Conservation (phyloP, 75 land plant species). For the Chamaecyparis obtusa region DNA sequence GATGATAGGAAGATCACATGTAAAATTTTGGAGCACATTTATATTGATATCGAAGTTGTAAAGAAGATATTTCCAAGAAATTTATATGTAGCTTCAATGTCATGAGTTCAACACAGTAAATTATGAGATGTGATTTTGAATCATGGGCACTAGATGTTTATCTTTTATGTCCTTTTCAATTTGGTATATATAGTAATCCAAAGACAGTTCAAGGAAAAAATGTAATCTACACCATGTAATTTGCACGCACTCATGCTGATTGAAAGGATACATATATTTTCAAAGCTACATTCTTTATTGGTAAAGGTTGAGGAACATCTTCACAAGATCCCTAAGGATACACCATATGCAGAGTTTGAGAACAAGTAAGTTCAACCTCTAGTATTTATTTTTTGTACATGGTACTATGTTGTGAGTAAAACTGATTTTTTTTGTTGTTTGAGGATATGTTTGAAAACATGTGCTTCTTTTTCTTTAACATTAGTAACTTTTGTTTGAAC, state of each 20-base stretch:
- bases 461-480: not conserved
- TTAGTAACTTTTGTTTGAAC: not conserved
- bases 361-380: slow-evolving; percentile 36
- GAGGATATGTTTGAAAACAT: too few relatives aligned
- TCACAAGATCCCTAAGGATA: slow-evolving; percentile 51
- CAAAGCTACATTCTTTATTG: slow-evolving; percentile 57
- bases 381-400: not conserved
- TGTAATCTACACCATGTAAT: not conserved
- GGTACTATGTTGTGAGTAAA: not conserved
- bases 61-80: not conserved
- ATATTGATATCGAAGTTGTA: not conserved
- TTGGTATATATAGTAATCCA: too few relatives aligned
- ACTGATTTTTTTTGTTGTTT: too few relatives aligned
- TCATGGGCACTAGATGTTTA: not conserved
- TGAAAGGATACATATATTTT: slow-evolving; percentile 75
- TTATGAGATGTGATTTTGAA: not conserved
- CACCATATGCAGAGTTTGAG: slow-evolving; percentile 76
- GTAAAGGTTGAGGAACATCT: slow-evolving; percentile 77
- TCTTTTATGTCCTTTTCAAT: not conserved
- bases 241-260: slow-evolving; percentile 88
- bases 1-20: not conserved
- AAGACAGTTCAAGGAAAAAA: not conserved
- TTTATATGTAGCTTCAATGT: not conserved
- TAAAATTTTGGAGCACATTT: too few relatives aligned
- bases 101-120: not conserved